Conservation (phyloP, 495 filamentous ascomycete genomes). For the Lepraria neglecta region DNA sequence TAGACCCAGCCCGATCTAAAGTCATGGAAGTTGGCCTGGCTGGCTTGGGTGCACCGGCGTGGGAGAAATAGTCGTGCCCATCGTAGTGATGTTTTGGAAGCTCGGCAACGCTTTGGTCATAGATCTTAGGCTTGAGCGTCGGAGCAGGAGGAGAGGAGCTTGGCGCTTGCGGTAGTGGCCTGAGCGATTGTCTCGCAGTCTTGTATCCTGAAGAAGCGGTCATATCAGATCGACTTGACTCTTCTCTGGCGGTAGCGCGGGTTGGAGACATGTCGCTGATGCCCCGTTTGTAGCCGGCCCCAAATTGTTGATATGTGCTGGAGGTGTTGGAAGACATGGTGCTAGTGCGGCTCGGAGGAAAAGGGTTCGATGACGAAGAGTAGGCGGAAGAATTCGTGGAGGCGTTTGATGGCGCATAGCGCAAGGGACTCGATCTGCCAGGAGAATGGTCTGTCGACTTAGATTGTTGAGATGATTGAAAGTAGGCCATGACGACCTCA, state of each 20-base stretch:
- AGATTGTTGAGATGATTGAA: constrained; percentile 20
- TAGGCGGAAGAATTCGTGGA: constrained; percentile 75
- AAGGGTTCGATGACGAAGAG: constrained; percentile 59
- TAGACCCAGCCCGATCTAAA: constrained; percentile 33
- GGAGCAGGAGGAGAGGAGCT: constrained; percentile 39
- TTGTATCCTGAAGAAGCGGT: constrained; percentile 57
- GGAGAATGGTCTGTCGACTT: constrained; percentile 50
- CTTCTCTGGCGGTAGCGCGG: constrained; percentile 35
- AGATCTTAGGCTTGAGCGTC: constrained; percentile 30
- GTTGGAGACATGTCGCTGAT: constrained; percentile 60
- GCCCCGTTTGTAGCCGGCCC: constrained; percentile 62
- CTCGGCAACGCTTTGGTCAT: constrained; percentile 43
- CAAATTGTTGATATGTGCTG: constrained; percentile 45
- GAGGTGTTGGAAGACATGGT: constrained; percentile 72
- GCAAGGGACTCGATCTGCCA: constrained; percentile 52
- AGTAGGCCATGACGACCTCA: constrained; percentile 18
- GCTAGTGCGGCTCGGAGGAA: constrained; percentile 64
- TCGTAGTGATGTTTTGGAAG: constrained; percentile 37
- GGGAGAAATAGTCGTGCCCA: constrained; percentile 31
- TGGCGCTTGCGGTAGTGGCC: constrained; percentile 68
- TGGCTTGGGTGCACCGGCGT: constrained; percentile 33
- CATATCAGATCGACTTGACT: constrained; percentile 37
- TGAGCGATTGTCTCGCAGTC: constrained; percentile 66
- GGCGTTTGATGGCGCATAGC: constrained; percentile 64
- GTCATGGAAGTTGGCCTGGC: constrained; percentile 28